Evolutionary conservation across 345 rosid species (phyloP), one percentile per base, ranked within the genome.

Genomic region (Noccaea caerulescens): DNA sequence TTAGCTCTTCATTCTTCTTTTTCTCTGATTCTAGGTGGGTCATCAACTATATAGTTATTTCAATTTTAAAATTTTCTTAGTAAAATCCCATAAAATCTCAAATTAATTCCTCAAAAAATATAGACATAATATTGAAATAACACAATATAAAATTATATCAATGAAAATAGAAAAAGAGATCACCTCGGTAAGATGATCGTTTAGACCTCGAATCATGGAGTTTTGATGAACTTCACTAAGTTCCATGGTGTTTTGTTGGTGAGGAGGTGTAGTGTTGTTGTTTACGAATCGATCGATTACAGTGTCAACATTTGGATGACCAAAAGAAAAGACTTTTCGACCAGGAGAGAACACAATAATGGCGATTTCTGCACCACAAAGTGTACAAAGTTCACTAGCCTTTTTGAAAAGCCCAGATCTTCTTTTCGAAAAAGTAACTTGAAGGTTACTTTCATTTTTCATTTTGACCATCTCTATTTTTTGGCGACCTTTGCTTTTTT

Each of bases 321-420:
- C 90, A 25, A 86, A 88, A 46, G 89, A 84, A 72, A 79, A 86
- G 5, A 79, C 75, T 77, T 88, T 88, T 14, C 47, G 9, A 49
- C 71, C 38, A 0, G 79, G 71, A 8, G 76, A 76, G 0, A 57
- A 71, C 6, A 76, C 58, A 38, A 77, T 45, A 5, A 66, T 10
- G 6, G 52, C 65, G 3, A 77, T 5, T 32, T 77, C 46, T 13
- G 47, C 73, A 71, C 10, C 68, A 66, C 77, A 77, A 42, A 77
- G 69, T 43, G 69, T 77, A 6, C 46, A 77, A 52, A 77, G 58
- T 5, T 77, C 80, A 66, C 80, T 58, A 4, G 77, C 65, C 1
- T 77, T 77, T 0, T 77, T 77, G 34, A 72, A 77, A 58, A 77
- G 69, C 0, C 77, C 77, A 7, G 12, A 34, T 58, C 58, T 65